These are phyloP conservation scores for Colletotrichum sp. DNA, from an alignment of 2,329 filamentous ascomycete genomes.

Conservation along the genomic window DNA sequence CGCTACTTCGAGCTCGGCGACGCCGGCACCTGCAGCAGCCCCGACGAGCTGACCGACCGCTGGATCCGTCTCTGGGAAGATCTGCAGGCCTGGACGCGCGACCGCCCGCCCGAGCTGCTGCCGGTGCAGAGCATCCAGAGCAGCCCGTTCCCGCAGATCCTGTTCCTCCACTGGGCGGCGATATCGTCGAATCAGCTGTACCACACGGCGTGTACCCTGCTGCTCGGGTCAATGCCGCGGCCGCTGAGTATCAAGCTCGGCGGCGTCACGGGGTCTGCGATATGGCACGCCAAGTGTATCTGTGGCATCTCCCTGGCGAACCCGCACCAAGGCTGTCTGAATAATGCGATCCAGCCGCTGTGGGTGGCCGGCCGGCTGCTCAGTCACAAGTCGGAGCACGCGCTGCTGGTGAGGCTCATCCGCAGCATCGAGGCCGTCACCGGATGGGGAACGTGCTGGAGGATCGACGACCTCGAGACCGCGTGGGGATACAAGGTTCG, in stretches of 20 bases:
- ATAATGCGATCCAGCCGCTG: conserved; percentile 62
- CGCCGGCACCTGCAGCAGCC: conserved; percentile 45
- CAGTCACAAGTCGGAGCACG: conserved; percentile 52
- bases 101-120: conserved; percentile 50
- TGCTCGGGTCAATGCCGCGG: conserved; percentile 49
- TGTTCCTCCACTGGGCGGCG: conserved; percentile 58
- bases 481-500: conserved; percentile 42
- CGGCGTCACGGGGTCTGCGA: conserved; percentile 38
- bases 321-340: conserved; percentile 58
- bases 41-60: conserved; percentile 41
- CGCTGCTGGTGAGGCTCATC: conserved; percentile 46
- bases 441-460: conserved; percentile 59
- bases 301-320: conserved; percentile 63
- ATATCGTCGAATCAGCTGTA: conserved; percentile 64
- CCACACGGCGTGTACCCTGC: conserved; percentile 58
- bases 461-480: conserved; percentile 54
- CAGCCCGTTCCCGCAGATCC: conserved; percentile 54
- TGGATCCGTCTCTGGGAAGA: conserved; percentile 56
- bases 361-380: conserved; percentile 61
- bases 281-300: conserved; percentile 62
- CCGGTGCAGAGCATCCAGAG: conserved; percentile 48
- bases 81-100: conserved; percentile 51
- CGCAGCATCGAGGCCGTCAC: conserved; percentile 55
- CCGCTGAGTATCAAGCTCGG: conserved; percentile 22
- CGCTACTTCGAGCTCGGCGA: conserved; percentile 52